phyloP scores from a whole-genome alignment of 768 basidiomycete genomes.

The Amanita jacksonii region DNA sequence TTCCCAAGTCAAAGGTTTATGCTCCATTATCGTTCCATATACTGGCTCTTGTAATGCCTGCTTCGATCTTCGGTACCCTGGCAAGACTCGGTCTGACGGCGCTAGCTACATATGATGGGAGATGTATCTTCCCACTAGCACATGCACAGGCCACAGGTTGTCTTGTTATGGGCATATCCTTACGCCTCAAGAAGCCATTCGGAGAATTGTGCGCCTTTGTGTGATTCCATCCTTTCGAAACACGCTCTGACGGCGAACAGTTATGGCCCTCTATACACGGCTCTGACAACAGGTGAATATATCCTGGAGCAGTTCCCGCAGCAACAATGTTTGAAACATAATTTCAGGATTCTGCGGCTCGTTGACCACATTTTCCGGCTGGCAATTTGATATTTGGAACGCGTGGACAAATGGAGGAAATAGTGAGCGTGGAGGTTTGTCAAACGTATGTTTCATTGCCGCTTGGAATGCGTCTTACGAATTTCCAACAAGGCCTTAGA shows the following conservation, averaged over 20 bases:
- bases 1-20: slow-evolving; percentile 24
- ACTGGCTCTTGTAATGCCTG: slow-evolving; percentile 64
- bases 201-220: slow-evolving; percentile 70
- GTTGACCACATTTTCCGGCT: slow-evolving; percentile 91
- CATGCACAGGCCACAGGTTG: slow-evolving; percentile 88
- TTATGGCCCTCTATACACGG: slow-evolving; percentile 83
- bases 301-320: not conserved
- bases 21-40: slow-evolving; percentile 54
- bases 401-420: slow-evolving; percentile 65
- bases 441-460: slow-evolving; percentile 2
- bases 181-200: slow-evolving; percentile 64
- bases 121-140: slow-evolving; percentile 70
- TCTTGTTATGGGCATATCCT: slow-evolving; percentile 78
- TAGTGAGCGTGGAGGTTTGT: not conserved
- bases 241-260: slow-evolving; percentile 27
- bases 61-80: slow-evolving; percentile 80
- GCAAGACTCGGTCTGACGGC: slow-evolving; percentile 72
- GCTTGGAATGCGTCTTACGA: not conserved
- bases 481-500: slow-evolving; percentile 60
- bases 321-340: slow-evolving; percentile 1
- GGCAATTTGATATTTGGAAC: slow-evolving; percentile 83
- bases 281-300: slow-evolving; percentile 66
- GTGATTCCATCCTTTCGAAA: too few species aligned
- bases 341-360: slow-evolving; percentile 93
- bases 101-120: slow-evolving; percentile 63